phyloP scores from a whole-genome alignment of 345 rosid species.

The Brassica carinata region DNA sequence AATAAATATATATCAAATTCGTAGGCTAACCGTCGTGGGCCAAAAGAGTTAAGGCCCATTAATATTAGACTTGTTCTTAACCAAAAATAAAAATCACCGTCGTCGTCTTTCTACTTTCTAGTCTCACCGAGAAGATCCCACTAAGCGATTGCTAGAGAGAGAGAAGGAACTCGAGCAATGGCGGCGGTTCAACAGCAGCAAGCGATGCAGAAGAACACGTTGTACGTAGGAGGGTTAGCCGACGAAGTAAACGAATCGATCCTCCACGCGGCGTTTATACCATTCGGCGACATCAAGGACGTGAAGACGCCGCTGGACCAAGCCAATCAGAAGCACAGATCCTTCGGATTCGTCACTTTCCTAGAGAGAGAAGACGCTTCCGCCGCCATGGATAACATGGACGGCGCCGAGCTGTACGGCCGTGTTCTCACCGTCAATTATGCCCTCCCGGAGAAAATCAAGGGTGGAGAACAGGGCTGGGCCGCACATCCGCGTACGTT shows the following conservation, averaged over 20 bases:
- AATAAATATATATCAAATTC: no score
- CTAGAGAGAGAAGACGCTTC: conserved; percentile 84
- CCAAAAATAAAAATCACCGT: background rate
- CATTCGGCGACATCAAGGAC: conserved; percentile 96
- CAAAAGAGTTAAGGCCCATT: background rate
- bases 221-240: conserved; percentile 93
- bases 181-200: conserved; percentile 46
- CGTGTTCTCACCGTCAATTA: conserved; percentile 97
- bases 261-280: conserved; percentile 92
- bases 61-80: background rate
- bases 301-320: conserved; percentile 95
- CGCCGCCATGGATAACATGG: conserved; percentile 98
- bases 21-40: background rate
- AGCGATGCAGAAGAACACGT: conserved; percentile 93
- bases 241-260: conserved; percentile 96
- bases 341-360: conserved; percentile 97
- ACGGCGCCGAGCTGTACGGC: conserved; percentile 97
- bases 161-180: conserved; percentile 19
- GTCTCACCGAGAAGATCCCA: background rate
- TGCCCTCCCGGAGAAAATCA: conserved; percentile 91
- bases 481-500: conserved; percentile 98
- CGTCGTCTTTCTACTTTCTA: background rate
- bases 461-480: conserved; percentile 99
- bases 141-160: background rate
- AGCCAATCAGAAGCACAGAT: conserved; percentile 97